phyloP scores from a whole-genome alignment of 2,329 filamentous ascomycete species.

The Fusarium sp. region DNA sequence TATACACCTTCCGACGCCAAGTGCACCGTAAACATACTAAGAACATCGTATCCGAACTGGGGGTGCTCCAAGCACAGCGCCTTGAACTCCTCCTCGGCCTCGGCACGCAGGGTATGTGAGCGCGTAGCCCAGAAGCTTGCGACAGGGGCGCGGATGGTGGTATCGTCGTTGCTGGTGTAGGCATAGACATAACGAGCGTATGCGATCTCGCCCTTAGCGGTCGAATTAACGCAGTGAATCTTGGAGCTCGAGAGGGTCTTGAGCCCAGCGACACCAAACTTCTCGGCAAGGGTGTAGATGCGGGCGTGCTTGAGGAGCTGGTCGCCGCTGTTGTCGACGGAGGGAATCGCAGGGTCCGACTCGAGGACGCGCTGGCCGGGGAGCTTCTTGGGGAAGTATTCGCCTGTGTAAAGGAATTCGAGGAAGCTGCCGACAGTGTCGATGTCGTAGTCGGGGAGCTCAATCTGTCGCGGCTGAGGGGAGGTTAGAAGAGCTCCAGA shows the following conservation, averaged over 20 bases:
- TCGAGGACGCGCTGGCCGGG: slow-evolving; percentile 78
- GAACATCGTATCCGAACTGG: slow-evolving; percentile 93
- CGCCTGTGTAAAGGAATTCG: slow-evolving; percentile 60
- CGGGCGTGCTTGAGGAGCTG: slow-evolving; percentile 91
- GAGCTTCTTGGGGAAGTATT: slow-evolving; percentile 80
- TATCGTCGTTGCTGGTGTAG: slow-evolving; percentile 42
- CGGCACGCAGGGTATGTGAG: slow-evolving; percentile 82
- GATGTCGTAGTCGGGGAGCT: slow-evolving; percentile 65
- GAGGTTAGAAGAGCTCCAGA: not conserved
- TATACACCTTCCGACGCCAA: rapidly evolving
- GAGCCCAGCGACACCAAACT: slow-evolving; percentile 77
- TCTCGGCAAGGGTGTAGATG: slow-evolving; percentile 90
- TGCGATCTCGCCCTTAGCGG: slow-evolving; percentile 89
- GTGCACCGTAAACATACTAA: slow-evolving; percentile 69
- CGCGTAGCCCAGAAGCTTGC: slow-evolving; percentile 50
- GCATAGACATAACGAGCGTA: slow-evolving; percentile 78
- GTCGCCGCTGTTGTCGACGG: slow-evolving; percentile 82
- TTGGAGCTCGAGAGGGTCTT: slow-evolving; percentile 87
- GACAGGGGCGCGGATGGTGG: slow-evolving; percentile 44
- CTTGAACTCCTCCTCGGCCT: slow-evolving; percentile 89
- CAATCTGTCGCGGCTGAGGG: slow-evolving; percentile 74
- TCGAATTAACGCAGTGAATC: slow-evolving; percentile 92
- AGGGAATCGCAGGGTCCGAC: slow-evolving; percentile 74
- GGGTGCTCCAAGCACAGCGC: slow-evolving; percentile 89
- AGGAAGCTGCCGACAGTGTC: slow-evolving; percentile 59